Evolutionary conservation across 495 filamentous ascomycete species (phyloP), one percentile per base, ranked within the genome.

Genomic region (Hypoxylon fuscum): DNA sequence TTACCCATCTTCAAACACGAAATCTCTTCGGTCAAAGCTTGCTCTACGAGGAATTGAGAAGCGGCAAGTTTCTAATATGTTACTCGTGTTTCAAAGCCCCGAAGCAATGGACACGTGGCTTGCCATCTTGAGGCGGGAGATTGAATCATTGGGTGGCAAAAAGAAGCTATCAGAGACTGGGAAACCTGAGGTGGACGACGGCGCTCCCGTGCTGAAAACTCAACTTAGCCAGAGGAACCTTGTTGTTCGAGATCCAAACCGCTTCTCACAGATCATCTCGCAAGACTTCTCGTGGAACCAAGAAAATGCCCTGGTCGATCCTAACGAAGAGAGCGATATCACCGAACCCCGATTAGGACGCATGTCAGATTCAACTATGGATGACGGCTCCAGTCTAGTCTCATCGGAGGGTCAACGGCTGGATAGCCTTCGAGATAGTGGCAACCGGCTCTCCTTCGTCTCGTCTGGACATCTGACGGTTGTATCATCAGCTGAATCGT

Each of bases 61-160:
- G 58, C 82, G 81, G 17, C 78, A 90, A 14, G 81, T 87, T 0
- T 84, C 85, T 35, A 87, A 81, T 35, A 85, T 97, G 54, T 77
- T 98, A 35, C 77, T 98, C 55, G 87, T 98, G 0, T 87, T 96
- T 47, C 84, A 90, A 46, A 88, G 81, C 59, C 87, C 92, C 17
- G 89, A 92, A 52, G 87, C 91, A 5, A 93, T 98, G 91, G 91
- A 93, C 56, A 76, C 79, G 21, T 98, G 95, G 95, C 80, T 92
- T 21, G 75, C 83, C 2, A 81, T 82, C 0, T 75, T 93, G 21
- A 79, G 89, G 50, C 81, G 81, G 25, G 85, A 87, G 65, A 91
- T 93, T 32, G 87, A 91, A 70, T 77, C 77, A 5, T 76, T 89
- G 5, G 90, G 89, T 11, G 88, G 89, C 4, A 88, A 83, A 65